A percentile compares a stretch with the other conserved stretches of the same genome.
Conservation (phyloP, 2,329 filamentous ascomycete species). For the Escovopsis sp. region DNA sequence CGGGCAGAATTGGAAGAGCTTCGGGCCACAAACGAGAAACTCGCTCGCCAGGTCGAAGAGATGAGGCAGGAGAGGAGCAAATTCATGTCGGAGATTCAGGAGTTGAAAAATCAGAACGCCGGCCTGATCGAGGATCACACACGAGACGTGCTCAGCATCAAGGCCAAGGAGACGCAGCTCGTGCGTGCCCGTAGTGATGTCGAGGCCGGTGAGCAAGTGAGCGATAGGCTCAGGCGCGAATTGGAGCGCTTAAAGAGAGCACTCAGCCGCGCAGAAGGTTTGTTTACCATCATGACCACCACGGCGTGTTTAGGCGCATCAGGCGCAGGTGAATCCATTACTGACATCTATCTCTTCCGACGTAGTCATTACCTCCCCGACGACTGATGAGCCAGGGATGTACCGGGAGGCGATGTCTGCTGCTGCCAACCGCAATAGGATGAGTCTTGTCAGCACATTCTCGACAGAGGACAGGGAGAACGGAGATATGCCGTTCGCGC, state of each 20-base stretch:
- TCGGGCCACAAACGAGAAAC: conserved; percentile 64
- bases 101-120: conserved; percentile 93
- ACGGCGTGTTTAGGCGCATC: conserved; percentile 16
- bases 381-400: conserved; percentile 43
- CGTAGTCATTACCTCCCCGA: conserved; percentile 32
- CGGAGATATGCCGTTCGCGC: conserved; percentile 31
- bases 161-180: conserved; percentile 94
- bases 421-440: conserved; percentile 31
- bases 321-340: too few relatives aligned
- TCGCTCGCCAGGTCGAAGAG: conserved; percentile 64
- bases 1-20: conserved; percentile 86
- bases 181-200: conserved; percentile 83
- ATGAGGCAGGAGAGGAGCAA: conserved; percentile 68
- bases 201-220: conserved; percentile 74
- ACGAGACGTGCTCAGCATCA: conserved; percentile 85
- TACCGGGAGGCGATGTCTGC: conserved; percentile 37
- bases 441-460: conserved; percentile 49
- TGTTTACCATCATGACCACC: conserved; percentile 10
- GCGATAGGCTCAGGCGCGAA: conserved; percentile 72
- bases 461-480: conserved; percentile 66
- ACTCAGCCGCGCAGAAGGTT: conserved; percentile 45
- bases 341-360: too few relatives aligned
- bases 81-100: conserved; percentile 74
- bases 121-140: conserved; percentile 96
- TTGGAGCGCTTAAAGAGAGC: conserved; percentile 90